Evolutionary conservation across 2,329 filamentous ascomycete species (phyloP).

Genomic region (Ophiostoma fasciatum): DNA sequence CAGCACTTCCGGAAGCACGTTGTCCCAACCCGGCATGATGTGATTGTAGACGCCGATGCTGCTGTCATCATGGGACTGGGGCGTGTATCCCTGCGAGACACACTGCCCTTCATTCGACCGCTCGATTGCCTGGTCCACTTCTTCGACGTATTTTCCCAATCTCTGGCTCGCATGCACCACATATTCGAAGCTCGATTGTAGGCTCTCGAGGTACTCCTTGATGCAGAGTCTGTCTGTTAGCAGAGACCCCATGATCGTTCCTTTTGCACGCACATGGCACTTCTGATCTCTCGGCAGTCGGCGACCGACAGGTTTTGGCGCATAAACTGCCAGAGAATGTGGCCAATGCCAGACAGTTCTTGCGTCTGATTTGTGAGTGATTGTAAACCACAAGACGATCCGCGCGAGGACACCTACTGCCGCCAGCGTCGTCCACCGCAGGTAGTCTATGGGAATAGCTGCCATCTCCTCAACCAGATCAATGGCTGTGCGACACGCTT

Average conservation of each 20-base stretch:
- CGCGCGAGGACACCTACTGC: too few species aligned
- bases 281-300: constrained; percentile 1
- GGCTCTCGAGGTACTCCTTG: constrained; percentile 4
- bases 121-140: constrained; percentile 1
- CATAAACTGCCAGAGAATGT: constrained; percentile 3
- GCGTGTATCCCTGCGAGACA: too few species aligned
- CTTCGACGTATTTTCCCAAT: constrained; percentile 2
- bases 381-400: too few species aligned
- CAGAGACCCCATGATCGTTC: background rate
- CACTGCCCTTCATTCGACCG: too few species aligned
- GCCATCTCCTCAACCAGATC: constrained; percentile 4
- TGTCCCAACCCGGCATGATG: too few species aligned
- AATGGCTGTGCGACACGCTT: constrained; percentile 3
- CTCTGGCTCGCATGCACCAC: constrained; percentile 2
- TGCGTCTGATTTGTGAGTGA: constrained; percentile 3
- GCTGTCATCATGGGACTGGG: too few species aligned
- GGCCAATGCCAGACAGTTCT: constrained; percentile 3
- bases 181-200: constrained; percentile 4
- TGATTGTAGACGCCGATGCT: too few species aligned
- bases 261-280: constrained; percentile 1
- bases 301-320: background rate
- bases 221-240: constrained; percentile 5
- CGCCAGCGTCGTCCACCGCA: constrained; percentile 1
- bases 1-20: too few species aligned
- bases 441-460: constrained; percentile 3